Conservation (phyloP, 2,329 filamentous ascomycete genomes). For the Penicillium brasilianum region DNA sequence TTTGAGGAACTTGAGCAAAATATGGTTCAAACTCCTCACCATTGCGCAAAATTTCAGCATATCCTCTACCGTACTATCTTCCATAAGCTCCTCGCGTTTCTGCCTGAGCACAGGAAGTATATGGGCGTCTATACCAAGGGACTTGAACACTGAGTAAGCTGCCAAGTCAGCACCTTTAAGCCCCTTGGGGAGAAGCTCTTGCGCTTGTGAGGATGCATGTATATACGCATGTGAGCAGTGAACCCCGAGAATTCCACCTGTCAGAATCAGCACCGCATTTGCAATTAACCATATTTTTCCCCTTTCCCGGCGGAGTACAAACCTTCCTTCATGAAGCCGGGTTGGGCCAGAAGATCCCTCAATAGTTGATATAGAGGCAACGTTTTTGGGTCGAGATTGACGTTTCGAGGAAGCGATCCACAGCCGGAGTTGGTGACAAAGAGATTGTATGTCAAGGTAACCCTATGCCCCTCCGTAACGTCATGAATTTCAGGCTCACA, state of each 20-base stretch:
- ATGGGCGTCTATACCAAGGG: conserved; percentile 37
- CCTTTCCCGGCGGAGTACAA: neutral
- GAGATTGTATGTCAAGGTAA: conserved; percentile 67
- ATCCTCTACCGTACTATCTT: neutral
- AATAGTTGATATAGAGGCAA: conserved; percentile 46
- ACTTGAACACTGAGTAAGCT: conserved; percentile 45
- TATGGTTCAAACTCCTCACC: neutral
- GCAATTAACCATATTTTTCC: neutral
- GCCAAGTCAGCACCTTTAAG: conserved; percentile 57
- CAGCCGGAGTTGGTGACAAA: conserved; percentile 47
- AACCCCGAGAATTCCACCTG: conserved; percentile 53
- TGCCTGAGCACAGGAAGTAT: conserved; percentile 38
- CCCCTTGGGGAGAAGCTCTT: conserved; percentile 36
- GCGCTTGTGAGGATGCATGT: conserved; percentile 39
- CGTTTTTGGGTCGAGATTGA: conserved; percentile 37
- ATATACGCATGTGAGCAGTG: conserved; percentile 56
- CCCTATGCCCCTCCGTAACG: conserved; percentile 57
- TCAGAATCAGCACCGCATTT: neutral
- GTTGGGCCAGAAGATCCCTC: conserved; percentile 35
- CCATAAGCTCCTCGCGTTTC: neutral
- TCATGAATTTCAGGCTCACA: conserved; percentile 48
- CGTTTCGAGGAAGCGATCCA: conserved; percentile 22
- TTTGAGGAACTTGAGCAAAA: neutral
- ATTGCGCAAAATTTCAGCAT: neutral
- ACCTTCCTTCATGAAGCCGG: conserved; percentile 47